Conservation (phyloP, 2,329 filamentous ascomycete genomes). For the Cercospora sesami region DNA sequence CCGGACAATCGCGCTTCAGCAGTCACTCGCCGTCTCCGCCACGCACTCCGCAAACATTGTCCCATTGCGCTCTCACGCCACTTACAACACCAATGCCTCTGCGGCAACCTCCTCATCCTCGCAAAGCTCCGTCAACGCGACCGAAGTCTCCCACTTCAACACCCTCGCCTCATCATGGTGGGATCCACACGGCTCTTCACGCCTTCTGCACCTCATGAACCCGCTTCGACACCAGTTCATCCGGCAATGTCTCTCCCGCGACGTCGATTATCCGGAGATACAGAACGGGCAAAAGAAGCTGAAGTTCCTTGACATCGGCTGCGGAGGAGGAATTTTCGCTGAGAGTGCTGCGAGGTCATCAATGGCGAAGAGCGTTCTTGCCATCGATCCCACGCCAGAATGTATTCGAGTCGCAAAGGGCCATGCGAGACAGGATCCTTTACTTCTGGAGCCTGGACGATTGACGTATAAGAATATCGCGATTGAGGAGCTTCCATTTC, state of each 20-base stretch:
- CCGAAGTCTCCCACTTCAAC: slow-evolving; percentile 93
- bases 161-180: slow-evolving; percentile 92
- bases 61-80: slow-evolving; percentile 18
- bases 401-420: slow-evolving; percentile 73
- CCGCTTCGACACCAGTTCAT: slow-evolving; percentile 94
- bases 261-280: slow-evolving; percentile 38
- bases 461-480: slow-evolving; percentile 73
- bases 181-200: slow-evolving; percentile 90
- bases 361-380: slow-evolving; percentile 64
- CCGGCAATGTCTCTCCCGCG: slow-evolving; percentile 60
- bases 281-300: slow-evolving; percentile 45
- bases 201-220: slow-evolving; percentile 96
- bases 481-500: slow-evolving; percentile 64
- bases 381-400: slow-evolving; percentile 73
- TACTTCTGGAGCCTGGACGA: slow-evolving; percentile 53
- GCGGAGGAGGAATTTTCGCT: slow-evolving; percentile 94
- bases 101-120: slow-evolving; percentile 37
- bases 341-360: slow-evolving; percentile 75
- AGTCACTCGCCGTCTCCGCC: slow-evolving; percentile 1
- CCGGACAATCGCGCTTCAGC: slow-evolving; percentile 15
- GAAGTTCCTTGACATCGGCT: slow-evolving; percentile 86
- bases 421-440: slow-evolving; percentile 74
- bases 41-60: not conserved
- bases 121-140: slow-evolving; percentile 69
- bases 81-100: slow-evolving; percentile 28